Conservation (phyloP, 306 rosid species). For the Dicorynia guianensis region DNA sequence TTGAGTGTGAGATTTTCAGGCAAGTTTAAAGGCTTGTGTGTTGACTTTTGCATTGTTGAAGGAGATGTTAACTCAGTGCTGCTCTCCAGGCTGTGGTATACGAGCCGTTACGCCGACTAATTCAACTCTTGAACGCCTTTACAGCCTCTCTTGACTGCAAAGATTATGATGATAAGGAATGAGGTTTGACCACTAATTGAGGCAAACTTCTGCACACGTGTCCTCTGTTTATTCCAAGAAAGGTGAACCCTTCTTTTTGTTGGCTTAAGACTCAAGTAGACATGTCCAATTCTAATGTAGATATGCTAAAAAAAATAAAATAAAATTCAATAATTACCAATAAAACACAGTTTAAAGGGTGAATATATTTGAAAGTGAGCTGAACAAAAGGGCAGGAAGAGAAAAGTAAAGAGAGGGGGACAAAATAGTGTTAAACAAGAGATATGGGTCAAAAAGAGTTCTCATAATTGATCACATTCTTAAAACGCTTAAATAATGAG, state of each 20-base stretch:
- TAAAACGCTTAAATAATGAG: not conserved
- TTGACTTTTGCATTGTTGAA: slow-evolving; percentile 29
- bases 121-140: slow-evolving; percentile 28
- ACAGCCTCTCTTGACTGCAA: slow-evolving; percentile 18
- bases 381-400: not conserved
- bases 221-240: slow-evolving; percentile 7
- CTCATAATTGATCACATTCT: not conserved
- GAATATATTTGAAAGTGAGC: not conserved
- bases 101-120: slow-evolving; percentile 30
- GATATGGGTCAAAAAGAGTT: not conserved
- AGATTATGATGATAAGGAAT: slow-evolving; percentile 27
- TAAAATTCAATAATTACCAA: too few species aligned
- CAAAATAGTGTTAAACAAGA: not conserved
- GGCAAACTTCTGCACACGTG: slow-evolving; percentile 48
- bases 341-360: too few species aligned
- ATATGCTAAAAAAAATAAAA: too few species aligned
- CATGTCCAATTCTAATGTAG: too few species aligned
- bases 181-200: slow-evolving; percentile 47
- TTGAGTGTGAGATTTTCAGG: not conserved
- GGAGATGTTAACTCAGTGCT: slow-evolving; percentile 11
- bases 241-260: slow-evolving; percentile 2
- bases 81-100: slow-evolving; percentile 32
- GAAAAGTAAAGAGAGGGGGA: not conserved
- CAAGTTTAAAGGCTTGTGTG: slow-evolving; percentile 2
- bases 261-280: not conserved